These are phyloP conservation scores for Sugiyamaella boreocaroliniensis DNA, from an alignment of 805 yeast species.

Conservation along the genomic window DNA sequence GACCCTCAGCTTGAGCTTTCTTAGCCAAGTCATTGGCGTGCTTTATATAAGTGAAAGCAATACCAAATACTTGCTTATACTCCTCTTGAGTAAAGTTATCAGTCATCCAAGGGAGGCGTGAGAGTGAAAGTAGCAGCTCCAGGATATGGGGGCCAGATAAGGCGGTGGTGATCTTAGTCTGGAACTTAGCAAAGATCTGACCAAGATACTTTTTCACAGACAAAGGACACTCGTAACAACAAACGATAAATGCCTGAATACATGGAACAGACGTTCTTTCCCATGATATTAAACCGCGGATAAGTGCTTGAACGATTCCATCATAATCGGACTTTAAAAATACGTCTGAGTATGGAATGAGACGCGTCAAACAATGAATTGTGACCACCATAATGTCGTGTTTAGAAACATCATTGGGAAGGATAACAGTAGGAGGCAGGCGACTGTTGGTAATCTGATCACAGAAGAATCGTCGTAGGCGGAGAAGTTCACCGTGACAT, in stretches of 20 bases:
- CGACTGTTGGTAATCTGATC: constrained; percentile 42
- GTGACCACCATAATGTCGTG: constrained; percentile 62
- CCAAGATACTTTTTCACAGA: constrained; percentile 63
- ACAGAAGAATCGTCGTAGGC: constrained; percentile 45
- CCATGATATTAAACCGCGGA: constrained; percentile 57
- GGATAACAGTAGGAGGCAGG: constrained; percentile 38
- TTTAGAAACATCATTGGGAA: constrained; percentile 43
- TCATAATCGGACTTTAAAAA: constrained; percentile 55
- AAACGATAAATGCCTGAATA: constrained; percentile 64
- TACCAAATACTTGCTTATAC: constrained; percentile 71
- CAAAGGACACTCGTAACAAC: constrained; percentile 74
- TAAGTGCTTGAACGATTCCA: constrained; percentile 48
- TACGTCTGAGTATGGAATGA: constrained; percentile 41
- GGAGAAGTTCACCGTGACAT: constrained; percentile 36
- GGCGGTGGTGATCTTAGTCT: constrained; percentile 63
- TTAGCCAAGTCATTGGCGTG: constrained; percentile 47
- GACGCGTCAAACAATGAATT: constrained; percentile 54
- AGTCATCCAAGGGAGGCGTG: constrained; percentile 59
- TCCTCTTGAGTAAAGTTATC: constrained; percentile 72
- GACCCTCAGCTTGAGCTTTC: constrained; percentile 39
- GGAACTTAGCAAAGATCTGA: constrained; percentile 65
- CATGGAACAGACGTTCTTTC: constrained; percentile 73
- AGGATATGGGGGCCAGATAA: constrained; percentile 66
- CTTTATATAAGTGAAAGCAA: constrained; percentile 73
- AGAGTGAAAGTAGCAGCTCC: constrained; percentile 63